These are phyloP conservation scores for Aspergillus ustus DNA, from an alignment of 2,329 filamentous ascomycete genomes.

Conservation along the genomic window DNA sequence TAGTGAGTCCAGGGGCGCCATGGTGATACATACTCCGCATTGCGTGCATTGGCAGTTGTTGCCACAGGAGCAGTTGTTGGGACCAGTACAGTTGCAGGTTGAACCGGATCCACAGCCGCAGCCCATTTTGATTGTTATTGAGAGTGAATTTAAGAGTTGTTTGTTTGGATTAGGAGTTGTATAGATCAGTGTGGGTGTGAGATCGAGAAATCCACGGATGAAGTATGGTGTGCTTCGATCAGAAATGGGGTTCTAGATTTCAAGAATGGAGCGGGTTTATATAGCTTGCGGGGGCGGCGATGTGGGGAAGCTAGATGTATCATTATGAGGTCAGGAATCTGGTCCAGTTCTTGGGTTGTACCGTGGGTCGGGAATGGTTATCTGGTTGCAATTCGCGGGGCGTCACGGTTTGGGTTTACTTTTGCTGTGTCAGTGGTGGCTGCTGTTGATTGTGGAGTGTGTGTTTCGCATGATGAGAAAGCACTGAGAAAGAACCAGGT, in stretches of 20 bases:
- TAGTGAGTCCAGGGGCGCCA: background rate
- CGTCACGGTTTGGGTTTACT: background rate
- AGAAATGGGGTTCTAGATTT: background rate
- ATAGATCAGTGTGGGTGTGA: background rate
- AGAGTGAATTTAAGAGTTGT: background rate
- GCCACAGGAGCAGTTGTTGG: slow-evolving; percentile 39
- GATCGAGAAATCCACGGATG: background rate
- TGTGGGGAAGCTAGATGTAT: slow-evolving; percentile 22
- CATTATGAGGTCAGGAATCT: slow-evolving; percentile 31
- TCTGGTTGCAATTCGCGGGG: background rate
- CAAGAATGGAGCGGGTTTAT: slow-evolving; percentile 16
- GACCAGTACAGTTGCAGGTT: slow-evolving; percentile 39
- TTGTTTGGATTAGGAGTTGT: background rate
- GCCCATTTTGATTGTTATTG: slow-evolving; percentile 31
- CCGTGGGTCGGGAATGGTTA: background rate
- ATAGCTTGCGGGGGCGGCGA: slow-evolving; percentile 13
- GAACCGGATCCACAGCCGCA: slow-evolving; percentile 41
- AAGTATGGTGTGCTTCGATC: background rate
- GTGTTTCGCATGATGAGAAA: background rate
- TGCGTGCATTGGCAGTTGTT: slow-evolving; percentile 42
- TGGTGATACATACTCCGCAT: slow-evolving; percentile 42
- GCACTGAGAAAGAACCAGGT: background rate
- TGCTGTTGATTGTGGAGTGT: background rate
- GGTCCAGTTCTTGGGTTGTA: background rate
- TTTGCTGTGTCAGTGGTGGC: background rate